Base-by-base conservation (phyloP, 176 grass and related monocot species). In the Oryza nivara region DNA sequence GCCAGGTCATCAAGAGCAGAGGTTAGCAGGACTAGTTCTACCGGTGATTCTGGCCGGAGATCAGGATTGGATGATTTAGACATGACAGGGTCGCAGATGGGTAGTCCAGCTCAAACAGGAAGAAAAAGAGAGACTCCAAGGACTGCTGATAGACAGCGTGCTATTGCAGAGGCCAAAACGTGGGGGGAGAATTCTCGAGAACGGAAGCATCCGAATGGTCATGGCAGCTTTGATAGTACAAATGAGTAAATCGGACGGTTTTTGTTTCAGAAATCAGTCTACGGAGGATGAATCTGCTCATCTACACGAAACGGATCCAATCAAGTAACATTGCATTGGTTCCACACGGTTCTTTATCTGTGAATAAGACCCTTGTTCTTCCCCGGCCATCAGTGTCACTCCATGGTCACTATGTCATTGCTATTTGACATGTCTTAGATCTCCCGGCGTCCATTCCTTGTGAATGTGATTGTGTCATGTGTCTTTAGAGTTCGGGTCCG, bases 131-230 rank as follows among this genome's bases (percentile, higher is more conserved):
- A 92, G 36, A 52, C 60, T 47, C 48, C 72, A 9, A 86, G 84
- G 30, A 82, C 75, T 7, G 51, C 82, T 44, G 86, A 93, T 67
- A 91, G 92, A 54, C 92, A 97, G 71, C 90, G 88, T 15, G 88
- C 92, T 64, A 47, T 95, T 4, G 86, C 88, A 3, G 95, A 95
- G 56, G 88, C 92, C 22, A 88, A 85, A 74, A 69, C 82, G 65
- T 97, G 92, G 90, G 92, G 95, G 36, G 92, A 97, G 79, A 86
- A 91, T 63, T 91, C 84, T 17, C 89, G 87, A 78, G 95, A 94
- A 26, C 81, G 72, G 61, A 86, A 77, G 51, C 76, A 40, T 30
- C 73, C 81, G 7, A 83, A 90, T 54, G 78, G 47, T 26, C 86
- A 80, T 43, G 92, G 84, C 9, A 91, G 92, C 84, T 92, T 94